Evolutionary conservation across 805 yeast species (phyloP).

Genomic region (Zygosaccharomyces rouxii): DNA sequence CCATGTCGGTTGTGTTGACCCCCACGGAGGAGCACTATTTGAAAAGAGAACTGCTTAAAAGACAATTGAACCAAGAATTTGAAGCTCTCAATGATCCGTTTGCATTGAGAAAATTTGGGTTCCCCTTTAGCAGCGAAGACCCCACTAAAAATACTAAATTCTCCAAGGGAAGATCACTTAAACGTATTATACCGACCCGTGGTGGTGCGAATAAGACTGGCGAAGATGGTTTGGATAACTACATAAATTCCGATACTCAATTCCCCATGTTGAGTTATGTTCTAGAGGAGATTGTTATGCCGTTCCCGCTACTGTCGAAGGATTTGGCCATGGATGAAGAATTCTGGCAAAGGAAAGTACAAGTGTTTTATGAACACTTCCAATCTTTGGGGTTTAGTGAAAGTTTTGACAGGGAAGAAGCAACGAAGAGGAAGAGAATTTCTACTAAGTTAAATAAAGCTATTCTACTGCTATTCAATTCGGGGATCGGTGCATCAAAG

Average conservation of each 20-base stretch:
- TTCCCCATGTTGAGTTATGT: constrained; percentile 70
- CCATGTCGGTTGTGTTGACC: constrained; percentile 33
- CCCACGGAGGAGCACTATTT: constrained; percentile 81
- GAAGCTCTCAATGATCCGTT: constrained; percentile 52
- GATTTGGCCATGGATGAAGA: constrained; percentile 43
- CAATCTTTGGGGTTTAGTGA: constrained; percentile 66
- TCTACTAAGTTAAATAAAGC: constrained; percentile 58
- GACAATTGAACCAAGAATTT: constrained; percentile 61
- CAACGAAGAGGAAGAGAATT: constrained; percentile 64
- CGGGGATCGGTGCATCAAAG: constrained; percentile 60
- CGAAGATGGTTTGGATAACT: neutral
- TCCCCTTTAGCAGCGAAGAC: constrained; percentile 58
- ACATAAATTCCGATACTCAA: constrained; percentile 24
- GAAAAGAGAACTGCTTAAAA: constrained; percentile 70
- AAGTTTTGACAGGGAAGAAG: constrained; percentile 69
- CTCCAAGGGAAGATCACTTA: neutral
- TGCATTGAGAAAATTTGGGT: constrained; percentile 67
- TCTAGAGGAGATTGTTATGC: constrained; percentile 54
- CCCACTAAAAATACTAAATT: constrained; percentile 31
- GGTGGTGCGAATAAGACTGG: neutral
- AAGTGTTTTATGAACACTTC: constrained; percentile 76
- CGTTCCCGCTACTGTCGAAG: constrained; percentile 68
- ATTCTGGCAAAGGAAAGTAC: constrained; percentile 79
- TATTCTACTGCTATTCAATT: constrained; percentile 64
- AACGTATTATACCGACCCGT: constrained; percentile 1